Conservation (phyloP, 2,329 filamentous ascomycete genomes). For the Aspergillus fischeri region DNA sequence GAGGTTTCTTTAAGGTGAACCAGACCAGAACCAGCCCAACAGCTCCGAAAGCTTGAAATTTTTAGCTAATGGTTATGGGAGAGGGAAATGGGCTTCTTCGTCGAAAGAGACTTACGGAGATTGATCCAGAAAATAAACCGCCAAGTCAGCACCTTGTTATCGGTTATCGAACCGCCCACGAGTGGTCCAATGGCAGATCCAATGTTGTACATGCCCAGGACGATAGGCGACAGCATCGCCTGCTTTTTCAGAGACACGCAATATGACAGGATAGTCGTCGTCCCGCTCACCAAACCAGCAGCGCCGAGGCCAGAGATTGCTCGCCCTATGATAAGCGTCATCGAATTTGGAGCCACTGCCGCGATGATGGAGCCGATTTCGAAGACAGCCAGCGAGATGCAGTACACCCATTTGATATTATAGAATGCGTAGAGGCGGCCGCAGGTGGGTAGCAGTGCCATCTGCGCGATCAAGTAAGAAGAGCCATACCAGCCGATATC, state of each 20-base stretch:
- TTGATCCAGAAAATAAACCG: constrained; percentile 52
- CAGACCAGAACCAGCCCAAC: constrained; percentile 5
- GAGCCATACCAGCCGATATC: constrained; percentile 44
- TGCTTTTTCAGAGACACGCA: constrained; percentile 28
- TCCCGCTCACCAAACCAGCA: constrained; percentile 28
- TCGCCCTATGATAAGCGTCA: constrained; percentile 31
- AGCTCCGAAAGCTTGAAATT: constrained; percentile 6
- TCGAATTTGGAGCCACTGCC: constrained; percentile 26
- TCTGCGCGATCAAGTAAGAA: constrained; percentile 35
- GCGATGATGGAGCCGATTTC: constrained; percentile 31
- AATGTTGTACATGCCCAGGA: constrained; percentile 32
- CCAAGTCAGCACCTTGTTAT: constrained; percentile 34
- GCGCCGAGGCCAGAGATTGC: constrained; percentile 30
- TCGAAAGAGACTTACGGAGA: constrained; percentile 27
- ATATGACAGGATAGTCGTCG: constrained; percentile 30
- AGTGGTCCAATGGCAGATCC: constrained; percentile 30
- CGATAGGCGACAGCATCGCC: constrained; percentile 29
- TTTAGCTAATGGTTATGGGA: not conserved
- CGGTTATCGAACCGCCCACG: constrained; percentile 35
- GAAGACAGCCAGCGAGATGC: constrained; percentile 31
- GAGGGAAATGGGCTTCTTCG: not conserved
- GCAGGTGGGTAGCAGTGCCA: constrained; percentile 33
- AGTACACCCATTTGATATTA: constrained; percentile 31
- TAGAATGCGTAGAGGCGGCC: constrained; percentile 35
- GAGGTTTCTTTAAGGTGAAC: constrained; percentile 7